These are phyloP conservation scores for Helicostylum pulchrum DNA, from an alignment of 192 early-diverging fungal species.

Conservation along the genomic window DNA sequence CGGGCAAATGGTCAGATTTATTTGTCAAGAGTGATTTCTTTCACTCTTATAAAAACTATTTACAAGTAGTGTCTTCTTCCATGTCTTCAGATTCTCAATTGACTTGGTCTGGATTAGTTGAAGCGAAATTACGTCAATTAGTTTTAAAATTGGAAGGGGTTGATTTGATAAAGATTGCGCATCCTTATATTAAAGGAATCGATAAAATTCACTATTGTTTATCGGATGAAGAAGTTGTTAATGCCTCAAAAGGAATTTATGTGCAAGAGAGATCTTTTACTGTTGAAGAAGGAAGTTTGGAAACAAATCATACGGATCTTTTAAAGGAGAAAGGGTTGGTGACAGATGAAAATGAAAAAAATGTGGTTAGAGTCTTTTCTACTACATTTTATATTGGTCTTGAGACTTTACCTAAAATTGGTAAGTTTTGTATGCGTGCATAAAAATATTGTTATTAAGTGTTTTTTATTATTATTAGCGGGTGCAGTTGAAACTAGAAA, in stretches of 20 bases:
- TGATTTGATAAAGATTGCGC: constrained; percentile 69
- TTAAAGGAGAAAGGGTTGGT: constrained; percentile 23
- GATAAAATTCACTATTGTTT: constrained; percentile 64
- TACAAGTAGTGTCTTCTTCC: constrained; percentile 84
- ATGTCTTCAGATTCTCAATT: constrained; percentile 70
- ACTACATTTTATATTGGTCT: constrained; percentile 92
- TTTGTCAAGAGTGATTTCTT: constrained; percentile 93
- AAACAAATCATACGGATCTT: constrained; percentile 23
- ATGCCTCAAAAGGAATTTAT: constrained; percentile 65
- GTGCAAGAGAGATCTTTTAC: constrained; percentile 37
- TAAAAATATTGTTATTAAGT: not conserved
- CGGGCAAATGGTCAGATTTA: constrained; percentile 74
- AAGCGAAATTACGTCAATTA: constrained; percentile 86
- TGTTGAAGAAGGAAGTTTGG: constrained; percentile 31
- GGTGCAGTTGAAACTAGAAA: constrained; percentile 52
- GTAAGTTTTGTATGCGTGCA: constrained; percentile 21
- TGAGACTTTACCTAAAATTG: constrained; percentile 55
- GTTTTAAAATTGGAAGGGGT: constrained; percentile 80
- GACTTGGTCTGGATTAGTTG: constrained; percentile 86
- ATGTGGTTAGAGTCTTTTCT: constrained; percentile 54
- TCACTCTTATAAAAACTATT: constrained; percentile 78
- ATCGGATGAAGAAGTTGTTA: constrained; percentile 63
- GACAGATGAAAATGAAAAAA: constrained; percentile 21
- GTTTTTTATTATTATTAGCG: constrained; percentile 22
- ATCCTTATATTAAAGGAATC: constrained; percentile 89